A percentile compares a stretch with the other conserved stretches of the same genome.
These are phyloP conservation scores for Fusarium musae DNA, from an alignment of 2,329 filamentous ascomycete species.

Conservation along the genomic window DNA sequence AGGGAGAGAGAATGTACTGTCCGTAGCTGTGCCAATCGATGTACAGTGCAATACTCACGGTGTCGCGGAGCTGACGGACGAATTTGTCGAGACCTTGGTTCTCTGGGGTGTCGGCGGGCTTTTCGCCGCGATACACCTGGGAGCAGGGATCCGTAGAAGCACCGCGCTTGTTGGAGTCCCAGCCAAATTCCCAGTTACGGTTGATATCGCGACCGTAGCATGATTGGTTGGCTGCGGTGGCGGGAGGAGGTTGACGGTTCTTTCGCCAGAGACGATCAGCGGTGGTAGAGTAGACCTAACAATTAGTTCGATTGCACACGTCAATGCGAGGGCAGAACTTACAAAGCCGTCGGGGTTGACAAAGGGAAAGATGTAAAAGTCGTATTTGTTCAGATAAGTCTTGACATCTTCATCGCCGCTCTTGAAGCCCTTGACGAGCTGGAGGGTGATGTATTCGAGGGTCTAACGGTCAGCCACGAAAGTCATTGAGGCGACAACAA, in stretches of 20 bases:
- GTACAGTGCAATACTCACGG: slow-evolving; percentile 56
- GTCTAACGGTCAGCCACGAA: slow-evolving; percentile 38
- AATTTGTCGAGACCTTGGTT: slow-evolving; percentile 55
- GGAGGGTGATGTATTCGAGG: slow-evolving; percentile 60
- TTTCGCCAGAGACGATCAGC: slow-evolving; percentile 63
- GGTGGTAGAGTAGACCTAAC: slow-evolving; percentile 57
- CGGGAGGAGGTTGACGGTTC: slow-evolving; percentile 56
- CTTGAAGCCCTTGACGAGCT: slow-evolving; percentile 57
- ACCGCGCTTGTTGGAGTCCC: slow-evolving; percentile 56
- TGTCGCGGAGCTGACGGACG: slow-evolving; percentile 46
- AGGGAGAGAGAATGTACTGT: slow-evolving; percentile 57
- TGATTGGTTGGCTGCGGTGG: slow-evolving; percentile 35
- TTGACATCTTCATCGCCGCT: slow-evolving; percentile 50
- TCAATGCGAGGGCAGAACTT: neutral
- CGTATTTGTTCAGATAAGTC: slow-evolving; percentile 64
- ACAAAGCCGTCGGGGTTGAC: slow-evolving; percentile 59
- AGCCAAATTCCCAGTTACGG: slow-evolving; percentile 64
- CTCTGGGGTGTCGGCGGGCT: slow-evolving; percentile 57
- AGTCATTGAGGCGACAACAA: fast-evolving
- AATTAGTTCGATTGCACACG: neutral
- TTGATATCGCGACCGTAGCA: slow-evolving; percentile 65
- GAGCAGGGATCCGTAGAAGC: slow-evolving; percentile 61
- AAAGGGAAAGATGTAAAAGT: slow-evolving; percentile 65
- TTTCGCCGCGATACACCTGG: slow-evolving; percentile 56
- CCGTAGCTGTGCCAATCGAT: slow-evolving; percentile 61